These are phyloP conservation scores for Fonsecaea multimorphosa DNA, from an alignment of 2,329 filamentous ascomycete species.

Conservation along the genomic window DNA sequence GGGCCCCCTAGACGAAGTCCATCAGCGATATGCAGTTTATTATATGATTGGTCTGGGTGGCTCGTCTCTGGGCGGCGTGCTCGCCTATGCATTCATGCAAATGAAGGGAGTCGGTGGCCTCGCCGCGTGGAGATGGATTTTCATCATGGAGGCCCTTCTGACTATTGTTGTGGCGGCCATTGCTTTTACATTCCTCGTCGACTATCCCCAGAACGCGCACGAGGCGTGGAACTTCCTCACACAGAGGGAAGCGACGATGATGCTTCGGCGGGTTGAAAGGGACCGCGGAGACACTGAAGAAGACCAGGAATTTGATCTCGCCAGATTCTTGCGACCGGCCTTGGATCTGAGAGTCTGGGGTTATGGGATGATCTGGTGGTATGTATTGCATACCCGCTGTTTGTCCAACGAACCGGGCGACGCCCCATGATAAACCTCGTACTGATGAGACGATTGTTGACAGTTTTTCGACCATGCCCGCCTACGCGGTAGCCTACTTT, in stretches of 20 bases:
- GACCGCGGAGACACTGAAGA: slow-evolving; percentile 1
- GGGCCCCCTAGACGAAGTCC: neutral
- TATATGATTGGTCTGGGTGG: slow-evolving; percentile 1
- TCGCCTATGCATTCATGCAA: slow-evolving; percentile 44
- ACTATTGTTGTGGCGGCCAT: slow-evolving; percentile 40
- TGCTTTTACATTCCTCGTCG: slow-evolving; percentile 41
- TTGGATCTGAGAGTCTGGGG: slow-evolving; percentile 44
- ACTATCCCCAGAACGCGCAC: slow-evolving; percentile 40
- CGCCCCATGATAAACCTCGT: too few species aligned
- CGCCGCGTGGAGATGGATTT: slow-evolving; percentile 36
- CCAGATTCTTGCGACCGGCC: too few species aligned
- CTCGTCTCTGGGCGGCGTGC: neutral
- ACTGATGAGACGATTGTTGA: too few species aligned
- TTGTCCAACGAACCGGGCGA: too few species aligned
- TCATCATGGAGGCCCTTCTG: slow-evolving; percentile 38
- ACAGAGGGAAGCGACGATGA: slow-evolving; percentile 5
- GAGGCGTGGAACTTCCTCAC: slow-evolving; percentile 40
- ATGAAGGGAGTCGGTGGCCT: slow-evolving; percentile 43
- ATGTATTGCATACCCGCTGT: too few species aligned
- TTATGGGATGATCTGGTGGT: neutral
- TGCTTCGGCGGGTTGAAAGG: slow-evolving; percentile 40
- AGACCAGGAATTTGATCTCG: too few species aligned
- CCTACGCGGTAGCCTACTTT: slow-evolving; percentile 46
- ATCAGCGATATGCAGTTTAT: neutral
- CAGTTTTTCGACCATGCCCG: neutral